A percentile compares a stretch with the other conserved stretches of the same genome.
phyloP scores from a whole-genome alignment of 2,329 filamentous ascomycete species.

The Helotiales sp. region DNA sequence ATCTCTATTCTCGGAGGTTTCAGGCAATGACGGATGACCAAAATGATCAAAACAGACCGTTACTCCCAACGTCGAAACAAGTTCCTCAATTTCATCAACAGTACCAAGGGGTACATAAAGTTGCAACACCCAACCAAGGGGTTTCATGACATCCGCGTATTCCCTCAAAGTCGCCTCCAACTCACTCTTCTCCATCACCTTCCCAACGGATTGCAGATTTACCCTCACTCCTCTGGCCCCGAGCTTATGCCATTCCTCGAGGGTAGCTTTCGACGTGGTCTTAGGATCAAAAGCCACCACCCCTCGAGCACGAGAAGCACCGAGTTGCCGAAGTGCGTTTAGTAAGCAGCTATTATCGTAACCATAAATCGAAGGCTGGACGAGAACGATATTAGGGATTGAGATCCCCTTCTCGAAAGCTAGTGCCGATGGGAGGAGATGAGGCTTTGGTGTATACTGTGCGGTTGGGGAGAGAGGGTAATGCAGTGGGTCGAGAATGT shows the following conservation, averaged over 20 bases:
- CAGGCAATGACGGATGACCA: conserved; percentile 46
- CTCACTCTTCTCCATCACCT: conserved; percentile 7
- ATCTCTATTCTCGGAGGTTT: conserved; percentile 13
- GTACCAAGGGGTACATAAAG: conserved; percentile 55
- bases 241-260: conserved; percentile 54
- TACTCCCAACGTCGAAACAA: conserved; percentile 50
- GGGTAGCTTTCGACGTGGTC: conserved; percentile 36
- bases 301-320: conserved; percentile 49
- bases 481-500: conserved; percentile 54
- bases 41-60: conserved; percentile 62
- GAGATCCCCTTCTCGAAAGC: conserved; percentile 51
- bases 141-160: conserved; percentile 51
- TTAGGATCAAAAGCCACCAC: conserved; percentile 57
- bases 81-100: conserved; percentile 47
- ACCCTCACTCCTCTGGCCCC: conserved; percentile 61
- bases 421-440: conserved; percentile 51
- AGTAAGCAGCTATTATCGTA: conserved; percentile 60
- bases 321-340: conserved; percentile 50
- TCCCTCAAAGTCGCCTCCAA: conserved; percentile 52
- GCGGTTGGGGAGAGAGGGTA: conserved; percentile 51
- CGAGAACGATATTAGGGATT: conserved; percentile 48
- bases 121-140: conserved; percentile 57
- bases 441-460: conserved; percentile 49
- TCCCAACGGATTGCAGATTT: conserved; percentile 56
- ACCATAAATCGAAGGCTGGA: conserved; percentile 64